A percentile compares a stretch with the other conserved stretches of the same genome.
Evolutionary conservation across 345 rosid genomes (phyloP).

Genomic region (Populus euphratica): DNA sequence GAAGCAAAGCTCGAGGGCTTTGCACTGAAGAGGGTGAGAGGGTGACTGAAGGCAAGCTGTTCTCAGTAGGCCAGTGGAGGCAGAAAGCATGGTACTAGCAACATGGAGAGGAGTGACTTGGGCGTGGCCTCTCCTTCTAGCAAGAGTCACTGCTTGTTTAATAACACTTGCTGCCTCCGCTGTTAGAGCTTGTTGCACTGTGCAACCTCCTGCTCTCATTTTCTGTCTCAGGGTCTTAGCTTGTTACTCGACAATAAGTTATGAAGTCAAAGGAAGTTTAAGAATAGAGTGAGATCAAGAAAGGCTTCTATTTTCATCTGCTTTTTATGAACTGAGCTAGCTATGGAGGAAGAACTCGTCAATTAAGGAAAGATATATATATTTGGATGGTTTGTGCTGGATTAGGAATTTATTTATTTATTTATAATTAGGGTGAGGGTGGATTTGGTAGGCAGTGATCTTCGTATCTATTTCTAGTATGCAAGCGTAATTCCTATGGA

Average conservation of each 20-base stretch:
- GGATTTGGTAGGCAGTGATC: neutral
- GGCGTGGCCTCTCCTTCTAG: constrained; percentile 29
- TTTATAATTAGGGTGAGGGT: too few species aligned
- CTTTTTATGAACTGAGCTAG: neutral
- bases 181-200: constrained; percentile 31
- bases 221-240: neutral
- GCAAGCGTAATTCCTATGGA: neutral
- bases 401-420: neutral
- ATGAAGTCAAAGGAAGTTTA: neutral
- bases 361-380: neutral
- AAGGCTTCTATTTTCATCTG: neutral
- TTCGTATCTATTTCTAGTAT: neutral
- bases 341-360: neutral
- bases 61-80: constrained; percentile 48
- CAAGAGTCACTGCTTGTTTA: constrained; percentile 28
- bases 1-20: constrained; percentile 78
- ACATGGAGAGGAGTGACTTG: constrained; percentile 53
- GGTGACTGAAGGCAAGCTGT: constrained; percentile 71
- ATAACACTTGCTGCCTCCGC: constrained; percentile 28
- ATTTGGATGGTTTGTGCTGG: neutral
- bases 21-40: constrained; percentile 63
- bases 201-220: constrained; percentile 35
- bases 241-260: neutral
- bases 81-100: constrained; percentile 56
- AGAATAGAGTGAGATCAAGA: neutral